These are phyloP conservation scores for Gossypium schwendimanii DNA, from an alignment of 441 rosid genomes.

Conservation along the genomic window DNA sequence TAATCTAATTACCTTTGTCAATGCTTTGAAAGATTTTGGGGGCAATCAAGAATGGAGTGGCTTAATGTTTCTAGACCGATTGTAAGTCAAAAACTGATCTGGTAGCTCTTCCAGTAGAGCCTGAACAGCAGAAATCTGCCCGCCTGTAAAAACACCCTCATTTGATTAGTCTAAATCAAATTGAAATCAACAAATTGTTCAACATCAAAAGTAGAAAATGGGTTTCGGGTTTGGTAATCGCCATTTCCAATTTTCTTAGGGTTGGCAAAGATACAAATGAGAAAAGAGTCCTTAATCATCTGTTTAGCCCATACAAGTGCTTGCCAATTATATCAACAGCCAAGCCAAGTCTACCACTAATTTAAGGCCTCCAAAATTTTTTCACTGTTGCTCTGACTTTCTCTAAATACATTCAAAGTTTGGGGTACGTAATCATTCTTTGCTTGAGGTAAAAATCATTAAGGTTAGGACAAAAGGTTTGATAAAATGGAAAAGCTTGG, in stretches of 20 bases:
- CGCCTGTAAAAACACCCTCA: constrained; percentile 33
- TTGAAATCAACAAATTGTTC: not conserved
- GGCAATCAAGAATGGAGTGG: constrained; percentile 25
- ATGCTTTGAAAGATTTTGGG: not conserved
- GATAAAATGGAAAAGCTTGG: not conserved
- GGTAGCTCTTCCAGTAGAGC: constrained; percentile 76
- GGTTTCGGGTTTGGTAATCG: not conserved
- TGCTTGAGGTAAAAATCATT: not conserved
- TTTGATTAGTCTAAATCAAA: not conserved
- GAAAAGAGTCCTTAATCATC: no score
- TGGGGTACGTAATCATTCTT: not conserved
- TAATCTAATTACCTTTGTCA: not conserved
- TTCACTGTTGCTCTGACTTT: no score
- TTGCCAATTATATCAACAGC: no score
- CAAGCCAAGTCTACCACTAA: no score
- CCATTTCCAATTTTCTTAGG: not conserved
- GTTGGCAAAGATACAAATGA: no score
- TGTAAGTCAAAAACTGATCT: constrained; percentile 61
- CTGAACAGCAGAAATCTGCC: constrained; percentile 55
- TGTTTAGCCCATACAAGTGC: no score
- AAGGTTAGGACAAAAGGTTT: not conserved
- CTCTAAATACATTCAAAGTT: no score
- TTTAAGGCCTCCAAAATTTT: no score
- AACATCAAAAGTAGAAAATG: not conserved
- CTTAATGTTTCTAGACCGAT: constrained; percentile 47